Conservation (phyloP, 2,329 filamentous ascomycete genomes). For the Neofusicoccum ribis region DNA sequence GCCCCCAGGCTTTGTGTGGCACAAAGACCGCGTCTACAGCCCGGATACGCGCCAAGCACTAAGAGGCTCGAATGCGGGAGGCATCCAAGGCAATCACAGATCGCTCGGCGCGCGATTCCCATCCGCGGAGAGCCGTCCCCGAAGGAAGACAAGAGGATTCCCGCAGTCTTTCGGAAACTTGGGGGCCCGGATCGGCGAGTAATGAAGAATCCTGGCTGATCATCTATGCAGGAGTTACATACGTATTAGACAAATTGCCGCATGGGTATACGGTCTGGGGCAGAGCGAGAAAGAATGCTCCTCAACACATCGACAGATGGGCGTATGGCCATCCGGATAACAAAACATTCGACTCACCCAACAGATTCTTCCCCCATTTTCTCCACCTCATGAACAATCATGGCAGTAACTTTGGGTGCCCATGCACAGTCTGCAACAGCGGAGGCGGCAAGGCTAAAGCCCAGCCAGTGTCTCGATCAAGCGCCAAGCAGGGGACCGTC, state of each 20-base stretch:
- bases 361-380: conserved; percentile 59
- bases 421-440: conserved; percentile 51
- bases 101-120: not conserved
- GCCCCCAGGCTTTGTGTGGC: too few relatives aligned
- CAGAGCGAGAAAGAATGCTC: conserved; percentile 43
- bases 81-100: not conserved
- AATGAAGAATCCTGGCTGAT: not conserved
- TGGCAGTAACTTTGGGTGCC: conserved; percentile 45
- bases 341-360: conserved; percentile 54
- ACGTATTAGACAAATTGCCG: conserved; percentile 56
- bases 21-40: too few relatives aligned
- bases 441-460: not conserved
- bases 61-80: too few relatives aligned
- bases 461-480: conserved; percentile 5
- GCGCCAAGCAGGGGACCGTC: not conserved
- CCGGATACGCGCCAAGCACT: too few relatives aligned
- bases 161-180: not conserved
- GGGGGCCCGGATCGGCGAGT: not conserved
- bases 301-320: conserved; percentile 52
- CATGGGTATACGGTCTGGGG: conserved; percentile 54
- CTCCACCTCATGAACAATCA: conserved; percentile 54
- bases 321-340: conserved; percentile 58
- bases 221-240: conserved; percentile 36
- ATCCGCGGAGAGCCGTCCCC: too few relatives aligned
- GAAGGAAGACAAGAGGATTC: not conserved